Evolutionary conservation across 306 rosid genomes (phyloP).

Genomic region (Lablab purpureus): DNA sequence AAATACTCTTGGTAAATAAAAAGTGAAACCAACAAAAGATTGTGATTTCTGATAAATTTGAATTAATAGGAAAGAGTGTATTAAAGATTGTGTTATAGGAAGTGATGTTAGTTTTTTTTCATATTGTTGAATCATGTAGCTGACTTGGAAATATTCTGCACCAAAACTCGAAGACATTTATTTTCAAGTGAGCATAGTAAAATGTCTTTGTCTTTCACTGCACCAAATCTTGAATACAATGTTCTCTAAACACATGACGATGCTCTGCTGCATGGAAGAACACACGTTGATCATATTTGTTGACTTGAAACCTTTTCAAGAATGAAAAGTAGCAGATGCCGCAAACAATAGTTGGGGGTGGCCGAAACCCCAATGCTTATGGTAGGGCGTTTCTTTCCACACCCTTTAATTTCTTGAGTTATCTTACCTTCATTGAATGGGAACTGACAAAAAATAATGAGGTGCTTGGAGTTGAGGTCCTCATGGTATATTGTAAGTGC

Average conservation of each 20-base stretch:
- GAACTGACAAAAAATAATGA: too few species aligned
- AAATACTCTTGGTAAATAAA: too few species aligned
- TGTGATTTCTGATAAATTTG: too few species aligned
- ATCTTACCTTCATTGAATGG: too few species aligned
- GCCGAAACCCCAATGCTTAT: not conserved
- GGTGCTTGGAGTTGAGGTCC: too few species aligned
- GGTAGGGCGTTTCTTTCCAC: too few species aligned
- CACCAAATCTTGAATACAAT: not conserved
- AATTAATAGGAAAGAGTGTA: too few species aligned
- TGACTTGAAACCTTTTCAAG: not conserved
- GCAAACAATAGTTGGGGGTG: not conserved
- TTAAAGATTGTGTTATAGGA: too few species aligned
- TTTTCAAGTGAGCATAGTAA: not conserved
- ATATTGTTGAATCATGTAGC: not conserved
- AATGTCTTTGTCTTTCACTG: not conserved
- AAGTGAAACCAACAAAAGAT: too few species aligned
- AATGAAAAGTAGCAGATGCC: not conserved
- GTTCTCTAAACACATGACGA: not conserved
- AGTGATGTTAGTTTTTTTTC: too few species aligned
- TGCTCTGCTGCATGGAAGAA: not conserved
- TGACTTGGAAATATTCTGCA: not conserved
- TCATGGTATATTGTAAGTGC: too few species aligned
- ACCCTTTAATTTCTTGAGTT: too few species aligned
- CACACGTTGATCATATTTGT: not conserved
- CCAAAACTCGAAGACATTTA: conserved; percentile 22